These are phyloP conservation scores for Harrya chromipes DNA, from an alignment of 768 basidiomycete species.

Conservation along the genomic window DNA sequence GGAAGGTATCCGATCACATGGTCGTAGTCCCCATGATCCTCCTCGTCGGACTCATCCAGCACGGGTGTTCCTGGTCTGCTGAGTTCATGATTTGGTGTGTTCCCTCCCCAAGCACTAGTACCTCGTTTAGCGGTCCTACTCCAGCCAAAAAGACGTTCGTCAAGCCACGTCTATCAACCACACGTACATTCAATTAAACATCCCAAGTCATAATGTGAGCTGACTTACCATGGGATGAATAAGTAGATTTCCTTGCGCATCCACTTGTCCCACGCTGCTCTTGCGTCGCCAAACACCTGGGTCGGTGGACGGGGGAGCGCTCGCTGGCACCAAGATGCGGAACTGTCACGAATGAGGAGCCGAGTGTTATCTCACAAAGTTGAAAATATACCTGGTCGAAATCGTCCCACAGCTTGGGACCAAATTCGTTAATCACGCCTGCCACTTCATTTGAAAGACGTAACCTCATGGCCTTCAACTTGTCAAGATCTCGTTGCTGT, in stretches of 20 bases:
- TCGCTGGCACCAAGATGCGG: constrained; percentile 78
- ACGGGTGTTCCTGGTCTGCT: constrained; percentile 70
- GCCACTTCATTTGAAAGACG: constrained; percentile 82
- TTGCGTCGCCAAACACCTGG: constrained; percentile 79
- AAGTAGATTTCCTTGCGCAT: constrained; percentile 78
- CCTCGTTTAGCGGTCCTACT: constrained; percentile 70
- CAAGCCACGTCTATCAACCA: constrained; percentile 70
- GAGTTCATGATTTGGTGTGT: constrained; percentile 49
- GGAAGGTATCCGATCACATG: constrained; percentile 72
- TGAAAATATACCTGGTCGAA: constrained; percentile 65
- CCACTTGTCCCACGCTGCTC: constrained; percentile 77
- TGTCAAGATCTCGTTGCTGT: constrained; percentile 76
- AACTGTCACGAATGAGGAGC: constrained; percentile 41
- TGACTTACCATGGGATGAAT: constrained; percentile 79
- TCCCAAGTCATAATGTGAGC: constrained; percentile 4
- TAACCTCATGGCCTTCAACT: constrained; percentile 69
- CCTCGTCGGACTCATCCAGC: constrained; percentile 80
- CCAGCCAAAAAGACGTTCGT: constrained; percentile 94
- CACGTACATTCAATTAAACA: background rate
- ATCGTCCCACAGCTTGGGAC: constrained; percentile 82
- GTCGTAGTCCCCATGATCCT: constrained; percentile 89
- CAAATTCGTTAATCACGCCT: constrained; percentile 82
- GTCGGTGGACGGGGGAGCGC: constrained; percentile 74
- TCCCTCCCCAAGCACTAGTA: constrained; percentile 84
- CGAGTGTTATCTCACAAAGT: background rate